Evolutionary conservation across 2,329 filamentous ascomycete species (phyloP), one percentile per base, ranked within the genome.

Genomic region (Tolypocladium amazonense): DNA sequence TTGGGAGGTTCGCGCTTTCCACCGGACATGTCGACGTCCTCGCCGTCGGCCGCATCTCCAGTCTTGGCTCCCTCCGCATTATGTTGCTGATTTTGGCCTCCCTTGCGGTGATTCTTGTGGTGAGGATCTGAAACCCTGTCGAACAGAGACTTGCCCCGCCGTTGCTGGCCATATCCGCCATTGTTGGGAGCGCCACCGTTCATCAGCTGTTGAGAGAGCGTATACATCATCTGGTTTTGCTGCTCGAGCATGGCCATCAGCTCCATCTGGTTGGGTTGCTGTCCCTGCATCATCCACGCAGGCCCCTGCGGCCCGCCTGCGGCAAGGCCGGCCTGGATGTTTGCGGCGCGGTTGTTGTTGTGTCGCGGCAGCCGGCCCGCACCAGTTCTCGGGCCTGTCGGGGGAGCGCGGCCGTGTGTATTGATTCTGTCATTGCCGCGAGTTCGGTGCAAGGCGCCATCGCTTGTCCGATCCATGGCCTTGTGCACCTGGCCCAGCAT

Each of bases 401-500:
- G 86, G 54, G 86, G 82, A 54, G 85, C 85, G 64, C 91, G 85
- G 39, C 77, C 77, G 66, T 96, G 90, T 15, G 87, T 82, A 71
- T 92, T 92, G 73, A 97, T 91, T 62, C 93, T 84, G 64, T 92
- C 90, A 64, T 82, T 84, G 47, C 84, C 83, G 69, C 89, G 88
- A 53, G 94, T 88, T 59, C 90, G 88, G 73, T 95, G 92, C 61
- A 96, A 81, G 45, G 86, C 82, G n/a, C 82, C 81, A 66, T 96
- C 92, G 65, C 80, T 79, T 41, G 81, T 80, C 63, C 93, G 87
- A 67, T 95, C 90, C 84, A 96, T 87, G 18, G 87, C 85, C 68
- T 90, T 90, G 70, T 88, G 86, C 70, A 95, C 83, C 66, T 97
- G 91, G 56, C 91, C 90, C 60, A 97, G 80, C 79, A 97, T 86